Conservation (phyloP, 257 asterid genomes). For the Nicotiana noctiflora region DNA sequence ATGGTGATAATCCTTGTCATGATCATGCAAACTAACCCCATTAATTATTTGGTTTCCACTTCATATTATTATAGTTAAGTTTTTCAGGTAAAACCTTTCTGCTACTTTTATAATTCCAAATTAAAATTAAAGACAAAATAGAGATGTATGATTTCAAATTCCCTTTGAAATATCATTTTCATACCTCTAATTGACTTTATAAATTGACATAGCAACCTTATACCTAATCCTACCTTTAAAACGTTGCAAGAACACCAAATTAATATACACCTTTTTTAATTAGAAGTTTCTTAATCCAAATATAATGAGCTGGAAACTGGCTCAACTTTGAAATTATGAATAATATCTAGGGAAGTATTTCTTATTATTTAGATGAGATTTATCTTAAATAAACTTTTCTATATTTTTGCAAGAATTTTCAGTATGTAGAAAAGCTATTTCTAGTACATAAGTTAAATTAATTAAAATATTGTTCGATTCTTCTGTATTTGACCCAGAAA, state of each 20-base stretch:
- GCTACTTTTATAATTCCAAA: neutral
- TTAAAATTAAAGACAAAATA: neutral
- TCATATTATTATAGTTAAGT: neutral
- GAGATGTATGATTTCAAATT: neutral
- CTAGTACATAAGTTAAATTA: neutral
- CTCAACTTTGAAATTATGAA: neutral
- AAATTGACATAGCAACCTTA: neutral
- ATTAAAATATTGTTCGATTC: neutral
- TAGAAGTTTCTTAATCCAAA: neutral
- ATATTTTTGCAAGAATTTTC: neutral
- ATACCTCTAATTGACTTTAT: neutral
- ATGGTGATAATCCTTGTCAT: neutral
- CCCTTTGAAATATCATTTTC: neutral
- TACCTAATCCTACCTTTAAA: neutral
- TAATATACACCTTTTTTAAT: neutral
- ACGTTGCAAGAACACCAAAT: neutral
- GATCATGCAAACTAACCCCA: constrained; percentile 3
- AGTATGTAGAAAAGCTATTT: neutral
- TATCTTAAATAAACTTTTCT: neutral
- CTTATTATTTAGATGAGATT: neutral
- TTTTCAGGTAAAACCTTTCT: neutral
- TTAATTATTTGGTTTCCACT: neutral
- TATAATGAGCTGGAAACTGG: neutral
- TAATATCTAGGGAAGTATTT: neutral
- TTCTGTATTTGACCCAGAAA: neutral